phyloP scores from a whole-genome alignment of 306 rosid genomes.

The Citrullus amarus region DNA sequence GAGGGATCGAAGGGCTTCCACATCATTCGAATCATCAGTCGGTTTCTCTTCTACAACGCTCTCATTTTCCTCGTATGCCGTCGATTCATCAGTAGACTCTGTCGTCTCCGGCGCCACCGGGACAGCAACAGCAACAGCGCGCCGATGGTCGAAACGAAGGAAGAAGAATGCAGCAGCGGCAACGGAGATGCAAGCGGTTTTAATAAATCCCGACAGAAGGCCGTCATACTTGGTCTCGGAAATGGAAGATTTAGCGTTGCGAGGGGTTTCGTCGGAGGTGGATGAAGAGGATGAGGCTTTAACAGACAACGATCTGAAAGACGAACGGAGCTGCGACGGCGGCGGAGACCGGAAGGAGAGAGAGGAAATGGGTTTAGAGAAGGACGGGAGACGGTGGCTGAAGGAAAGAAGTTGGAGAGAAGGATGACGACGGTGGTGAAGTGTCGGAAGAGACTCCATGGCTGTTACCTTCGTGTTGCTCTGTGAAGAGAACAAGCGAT shows the following conservation, averaged over 20 bases:
- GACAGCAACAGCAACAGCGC: conserved; percentile 39
- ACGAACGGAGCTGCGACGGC: conserved; percentile 10
- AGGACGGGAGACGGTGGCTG: conserved; percentile 31
- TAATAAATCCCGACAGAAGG: conserved; percentile 18
- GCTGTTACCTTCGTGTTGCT: background rate
- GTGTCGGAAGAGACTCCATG: conserved; percentile 47
- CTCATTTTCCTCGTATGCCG: conserved; percentile 28
- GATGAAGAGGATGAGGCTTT: conserved; percentile 28
- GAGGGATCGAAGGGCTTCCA: conserved; percentile 39
- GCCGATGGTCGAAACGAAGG: conserved; percentile 29
- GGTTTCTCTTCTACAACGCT: conserved; percentile 27
- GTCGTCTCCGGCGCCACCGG: conserved; percentile 12
- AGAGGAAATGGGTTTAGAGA: conserved; percentile 22
- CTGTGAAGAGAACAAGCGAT: background rate
- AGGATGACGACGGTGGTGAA: conserved; percentile 28
- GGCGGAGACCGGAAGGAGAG: conserved; percentile 17
- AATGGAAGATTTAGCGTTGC: conserved; percentile 19
- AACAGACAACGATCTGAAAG: conserved; percentile 19
- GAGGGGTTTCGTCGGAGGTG: conserved; percentile 9
- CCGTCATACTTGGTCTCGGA: conserved; percentile 26
- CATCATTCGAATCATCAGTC: conserved; percentile 23
- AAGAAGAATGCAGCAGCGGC: conserved; percentile 47
- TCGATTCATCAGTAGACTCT: conserved; percentile 21
- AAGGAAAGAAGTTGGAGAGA: conserved; percentile 24
- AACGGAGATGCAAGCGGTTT: conserved; percentile 37